A percentile compares a stretch with the other conserved stretches of the same genome.
Conservation (phyloP, 2,329 filamentous ascomycete species). For the Nemania sp. region DNA sequence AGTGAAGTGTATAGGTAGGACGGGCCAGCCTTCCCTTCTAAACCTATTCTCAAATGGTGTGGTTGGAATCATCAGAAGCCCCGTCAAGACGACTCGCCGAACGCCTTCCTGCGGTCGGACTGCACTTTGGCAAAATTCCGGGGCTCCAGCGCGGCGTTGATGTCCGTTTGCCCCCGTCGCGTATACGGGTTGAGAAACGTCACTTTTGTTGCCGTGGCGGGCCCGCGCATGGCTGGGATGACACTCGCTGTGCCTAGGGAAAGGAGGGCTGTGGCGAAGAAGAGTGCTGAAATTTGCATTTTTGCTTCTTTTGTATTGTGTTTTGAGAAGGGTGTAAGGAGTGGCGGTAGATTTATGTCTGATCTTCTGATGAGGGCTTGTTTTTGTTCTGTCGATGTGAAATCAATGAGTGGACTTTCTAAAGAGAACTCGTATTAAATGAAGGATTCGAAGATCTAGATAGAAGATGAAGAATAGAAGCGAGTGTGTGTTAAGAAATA, state of each 20-base stretch:
- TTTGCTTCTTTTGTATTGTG: slow-evolving; percentile 1
- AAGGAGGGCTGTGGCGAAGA: slow-evolving; percentile 10
- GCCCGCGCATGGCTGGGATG: slow-evolving; percentile 9
- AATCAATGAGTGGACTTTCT: neutral
- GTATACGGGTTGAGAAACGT: neutral
- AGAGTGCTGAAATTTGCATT: slow-evolving; percentile 15
- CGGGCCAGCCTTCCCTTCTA: slow-evolving; percentile 6
- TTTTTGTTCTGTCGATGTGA: neutral
- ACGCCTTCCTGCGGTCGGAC: slow-evolving; percentile 18
- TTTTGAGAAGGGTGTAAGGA: neutral
- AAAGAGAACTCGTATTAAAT: neutral
- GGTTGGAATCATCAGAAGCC: neutral
- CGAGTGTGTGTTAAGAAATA: neutral
- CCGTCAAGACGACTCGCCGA: neutral
- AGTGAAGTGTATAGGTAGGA: neutral
- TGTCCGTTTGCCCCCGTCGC: slow-evolving; percentile 1
- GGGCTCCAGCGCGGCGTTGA: slow-evolving; percentile 9
- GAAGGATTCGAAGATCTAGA: slow-evolving; percentile 1
- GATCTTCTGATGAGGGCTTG: neutral
- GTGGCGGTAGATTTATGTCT: neutral
- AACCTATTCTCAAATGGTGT: neutral
- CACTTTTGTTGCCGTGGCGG: neutral
- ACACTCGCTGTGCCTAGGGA: slow-evolving; percentile 19
- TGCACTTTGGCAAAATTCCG: slow-evolving; percentile 17
- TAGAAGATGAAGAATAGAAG: neutral